phyloP scores from a whole-genome alignment of 176 grass and related monocot species.

The Triticum timopheevii region DNA sequence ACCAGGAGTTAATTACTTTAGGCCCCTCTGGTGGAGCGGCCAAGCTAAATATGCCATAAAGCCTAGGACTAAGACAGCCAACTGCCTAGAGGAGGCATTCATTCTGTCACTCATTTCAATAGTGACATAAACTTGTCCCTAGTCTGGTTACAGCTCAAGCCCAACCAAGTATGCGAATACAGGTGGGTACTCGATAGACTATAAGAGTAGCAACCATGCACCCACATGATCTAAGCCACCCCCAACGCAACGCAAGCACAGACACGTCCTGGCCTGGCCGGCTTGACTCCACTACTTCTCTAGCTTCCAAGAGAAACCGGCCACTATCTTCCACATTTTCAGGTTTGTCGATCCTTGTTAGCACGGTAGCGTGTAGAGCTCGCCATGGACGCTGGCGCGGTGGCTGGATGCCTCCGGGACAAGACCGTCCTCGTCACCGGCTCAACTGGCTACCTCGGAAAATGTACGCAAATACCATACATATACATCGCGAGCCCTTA shows the following conservation, averaged over 20 bases:
- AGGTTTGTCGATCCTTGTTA: background rate
- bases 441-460: slow-evolving; percentile 61
- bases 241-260: background rate
- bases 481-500: background rate
- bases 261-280: background rate
- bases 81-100: background rate
- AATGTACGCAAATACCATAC: slow-evolving; percentile 26
- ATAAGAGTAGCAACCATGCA: background rate
- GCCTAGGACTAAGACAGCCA: background rate
- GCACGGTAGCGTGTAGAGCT: background rate
- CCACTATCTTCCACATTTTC: background rate
- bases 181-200: background rate
- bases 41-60: background rate
- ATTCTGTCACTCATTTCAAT: background rate
- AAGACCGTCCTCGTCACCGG: slow-evolving; percentile 61
- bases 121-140: slow-evolving; percentile 2
- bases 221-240: background rate
- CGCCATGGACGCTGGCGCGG: slow-evolving; percentile 41
- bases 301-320: background rate
- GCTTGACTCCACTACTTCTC: background rate
- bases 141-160: slow-evolving; percentile 1
- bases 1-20: background rate
- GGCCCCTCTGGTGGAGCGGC: background rate
- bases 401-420: slow-evolving; percentile 46
- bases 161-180: background rate